Evolutionary conservation across 768 basidiomycete genomes (phyloP).

Genomic region (Holtermanniella nyarrowii): DNA sequence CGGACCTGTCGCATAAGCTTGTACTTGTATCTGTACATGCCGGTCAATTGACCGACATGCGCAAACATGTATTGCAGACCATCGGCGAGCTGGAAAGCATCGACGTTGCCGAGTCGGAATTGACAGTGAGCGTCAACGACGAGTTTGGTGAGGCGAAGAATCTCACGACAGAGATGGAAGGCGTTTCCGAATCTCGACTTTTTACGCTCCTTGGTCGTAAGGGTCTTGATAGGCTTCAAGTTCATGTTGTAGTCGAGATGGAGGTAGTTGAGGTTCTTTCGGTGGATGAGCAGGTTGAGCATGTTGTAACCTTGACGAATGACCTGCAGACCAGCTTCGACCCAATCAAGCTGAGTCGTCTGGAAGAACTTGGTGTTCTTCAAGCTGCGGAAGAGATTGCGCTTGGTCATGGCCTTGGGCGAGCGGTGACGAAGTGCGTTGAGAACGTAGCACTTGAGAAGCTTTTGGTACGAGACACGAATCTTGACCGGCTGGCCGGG

Average conservation of each 20-base stretch:
- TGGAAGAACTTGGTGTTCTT: constrained; percentile 99
- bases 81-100: constrained; percentile 97
- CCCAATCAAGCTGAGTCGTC: constrained; percentile 95
- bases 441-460: constrained; percentile 82
- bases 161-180: constrained; percentile 88
- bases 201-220: constrained; percentile 98
- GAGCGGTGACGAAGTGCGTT: constrained; percentile 81
- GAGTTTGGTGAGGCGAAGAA: constrained; percentile 91
- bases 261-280: constrained; percentile 65
- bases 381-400: constrained; percentile 71
- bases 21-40: constrained; percentile 96
- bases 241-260: constrained; percentile 99
- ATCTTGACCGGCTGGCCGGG: constrained; percentile 94
- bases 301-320: constrained; percentile 99
- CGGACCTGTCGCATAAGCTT: constrained; percentile 99
- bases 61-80: constrained; percentile 96
- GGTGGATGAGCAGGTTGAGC: constrained; percentile 96
- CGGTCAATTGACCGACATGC: constrained; percentile 94
- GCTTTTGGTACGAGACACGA: constrained; percentile 96
- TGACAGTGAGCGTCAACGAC: constrained; percentile 99
- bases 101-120: constrained; percentile 94
- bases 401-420: constrained; percentile 96
- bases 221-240: constrained; percentile 82
- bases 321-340: constrained; percentile 95
- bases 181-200: constrained; percentile 99